Evolutionary conservation across 306 rosid genomes (phyloP).

Genomic region (Clitoria ternatea): DNA sequence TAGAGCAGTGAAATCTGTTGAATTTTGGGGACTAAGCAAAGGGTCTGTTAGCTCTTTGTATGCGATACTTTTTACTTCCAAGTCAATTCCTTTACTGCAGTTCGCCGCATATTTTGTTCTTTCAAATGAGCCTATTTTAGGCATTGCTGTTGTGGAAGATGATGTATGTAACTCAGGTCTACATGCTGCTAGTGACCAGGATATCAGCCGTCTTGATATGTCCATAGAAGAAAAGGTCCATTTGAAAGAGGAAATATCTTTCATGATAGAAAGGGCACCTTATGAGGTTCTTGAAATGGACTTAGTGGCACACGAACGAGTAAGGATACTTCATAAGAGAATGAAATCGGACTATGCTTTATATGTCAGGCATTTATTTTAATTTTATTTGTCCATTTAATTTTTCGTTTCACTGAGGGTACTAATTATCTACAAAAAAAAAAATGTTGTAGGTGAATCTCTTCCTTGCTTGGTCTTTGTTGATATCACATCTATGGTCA

Average conservation of each 20-base stretch:
- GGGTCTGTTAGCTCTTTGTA: constrained; percentile 84
- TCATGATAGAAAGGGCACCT: constrained; percentile 65
- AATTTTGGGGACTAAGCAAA: constrained; percentile 91
- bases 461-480: constrained; percentile 88
- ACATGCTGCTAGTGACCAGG: constrained; percentile 47
- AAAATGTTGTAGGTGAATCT: constrained; percentile 56
- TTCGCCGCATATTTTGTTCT: constrained; percentile 74
- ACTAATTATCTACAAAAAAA: constrained; percentile 2
- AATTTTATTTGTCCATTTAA: constrained; percentile 12
- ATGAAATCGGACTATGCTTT: neutral
- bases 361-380: neutral
- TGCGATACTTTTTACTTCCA: constrained; percentile 76
- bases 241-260: constrained; percentile 69
- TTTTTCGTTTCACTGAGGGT: neutral
- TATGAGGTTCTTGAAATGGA: constrained; percentile 62
- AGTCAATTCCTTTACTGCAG: constrained; percentile 70
- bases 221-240: constrained; percentile 53
- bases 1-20: constrained; percentile 87
- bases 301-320: constrained; percentile 62
- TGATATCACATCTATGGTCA: constrained; percentile 73
- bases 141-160: constrained; percentile 63
- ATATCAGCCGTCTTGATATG: constrained; percentile 40
- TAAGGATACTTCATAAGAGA: constrained; percentile 34
- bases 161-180: constrained; percentile 39
- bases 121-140: constrained; percentile 68